phyloP scores from a whole-genome alignment of 306 rosid species.

The Inga laurina region DNA sequence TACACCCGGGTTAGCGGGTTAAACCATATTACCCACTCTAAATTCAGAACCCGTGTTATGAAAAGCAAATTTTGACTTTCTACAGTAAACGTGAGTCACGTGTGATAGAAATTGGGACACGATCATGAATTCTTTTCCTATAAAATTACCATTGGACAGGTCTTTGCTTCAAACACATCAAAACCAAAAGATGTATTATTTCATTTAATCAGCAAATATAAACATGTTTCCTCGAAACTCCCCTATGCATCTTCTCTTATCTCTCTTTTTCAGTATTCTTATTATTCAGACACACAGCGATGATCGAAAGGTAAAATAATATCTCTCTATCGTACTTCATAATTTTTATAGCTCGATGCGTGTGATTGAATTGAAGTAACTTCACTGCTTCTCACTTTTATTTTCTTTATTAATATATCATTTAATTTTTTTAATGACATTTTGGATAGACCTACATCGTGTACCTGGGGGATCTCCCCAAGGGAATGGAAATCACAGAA shows the following conservation, averaged over 20 bases:
- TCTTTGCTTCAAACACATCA: not conserved
- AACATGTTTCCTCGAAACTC: not conserved
- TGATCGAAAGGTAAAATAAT: not conserved
- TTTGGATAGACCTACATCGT: conserved; percentile 13
- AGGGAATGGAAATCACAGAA: not conserved
- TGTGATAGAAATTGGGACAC: not conserved
- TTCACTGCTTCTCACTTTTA: not conserved
- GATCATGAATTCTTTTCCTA: not conserved
- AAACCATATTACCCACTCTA: too few relatives aligned
- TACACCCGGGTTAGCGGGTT: too few relatives aligned
- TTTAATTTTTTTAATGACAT: too few relatives aligned
- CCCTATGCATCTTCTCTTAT: not conserved
- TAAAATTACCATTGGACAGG: not conserved
- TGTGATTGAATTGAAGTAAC: not conserved
- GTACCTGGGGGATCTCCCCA: conserved; percentile 31
- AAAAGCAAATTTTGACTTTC: too few relatives aligned
- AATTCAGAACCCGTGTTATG: not conserved
- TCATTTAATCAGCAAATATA: not conserved
- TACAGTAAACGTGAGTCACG: not conserved
- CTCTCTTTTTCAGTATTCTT: not conserved
- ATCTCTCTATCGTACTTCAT: not conserved
- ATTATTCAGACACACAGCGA: not conserved
- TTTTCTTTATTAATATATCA: too few relatives aligned
- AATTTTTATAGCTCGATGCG: not conserved
- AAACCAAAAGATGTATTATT: not conserved